phyloP scores from a whole-genome alignment of 768 basidiomycete species.

The Boletus vermiculosoides region DNA sequence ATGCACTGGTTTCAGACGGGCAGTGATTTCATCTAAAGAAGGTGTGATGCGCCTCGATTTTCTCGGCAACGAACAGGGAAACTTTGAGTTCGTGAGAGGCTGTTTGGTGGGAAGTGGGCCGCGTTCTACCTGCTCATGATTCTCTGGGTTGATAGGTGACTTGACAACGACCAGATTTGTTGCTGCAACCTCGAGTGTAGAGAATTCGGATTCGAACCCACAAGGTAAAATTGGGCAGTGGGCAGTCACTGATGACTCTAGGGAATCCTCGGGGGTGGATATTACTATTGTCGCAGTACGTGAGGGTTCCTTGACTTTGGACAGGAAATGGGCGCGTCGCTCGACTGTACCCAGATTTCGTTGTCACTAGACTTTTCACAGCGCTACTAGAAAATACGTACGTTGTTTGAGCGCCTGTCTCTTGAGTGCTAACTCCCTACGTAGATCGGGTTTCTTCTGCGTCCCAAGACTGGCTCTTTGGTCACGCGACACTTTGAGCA shows the following conservation, averaged over 20 bases:
- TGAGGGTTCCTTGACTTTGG: slow-evolving; percentile 67
- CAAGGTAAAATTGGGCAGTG: slow-evolving; percentile 70
- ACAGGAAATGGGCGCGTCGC: slow-evolving; percentile 72
- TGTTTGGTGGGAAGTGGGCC: slow-evolving; percentile 36
- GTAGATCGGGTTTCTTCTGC: slow-evolving; percentile 56
- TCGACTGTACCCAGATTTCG: slow-evolving; percentile 46
- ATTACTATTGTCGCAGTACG: slow-evolving; percentile 57
- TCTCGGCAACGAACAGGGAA: slow-evolving; percentile 1
- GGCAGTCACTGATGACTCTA: slow-evolving; percentile 67
- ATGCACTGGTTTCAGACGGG: slow-evolving; percentile 44
- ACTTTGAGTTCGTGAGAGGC: slow-evolving; percentile 13
- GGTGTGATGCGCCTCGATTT: slow-evolving; percentile 41
- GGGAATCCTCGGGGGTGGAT: slow-evolving; percentile 59
- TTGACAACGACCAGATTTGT: slow-evolving; percentile 8
- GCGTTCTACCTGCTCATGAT: slow-evolving; percentile 72
- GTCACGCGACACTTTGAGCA: slow-evolving; percentile 62
- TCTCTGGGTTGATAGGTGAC: slow-evolving; percentile 17
- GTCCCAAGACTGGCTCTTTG: slow-evolving; percentile 44
- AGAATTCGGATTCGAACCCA: slow-evolving; percentile 61
- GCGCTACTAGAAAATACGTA: slow-evolving; percentile 35
- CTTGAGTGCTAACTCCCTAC: slow-evolving; percentile 73
- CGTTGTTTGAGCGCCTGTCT: slow-evolving; percentile 73
- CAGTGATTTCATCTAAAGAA: slow-evolving; percentile 75
- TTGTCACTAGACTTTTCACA: slow-evolving; percentile 2
- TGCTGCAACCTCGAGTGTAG: slow-evolving; percentile 51